Conservation (phyloP, 2,329 filamentous ascomycete species). For the Claviceps sorghi region DNA sequence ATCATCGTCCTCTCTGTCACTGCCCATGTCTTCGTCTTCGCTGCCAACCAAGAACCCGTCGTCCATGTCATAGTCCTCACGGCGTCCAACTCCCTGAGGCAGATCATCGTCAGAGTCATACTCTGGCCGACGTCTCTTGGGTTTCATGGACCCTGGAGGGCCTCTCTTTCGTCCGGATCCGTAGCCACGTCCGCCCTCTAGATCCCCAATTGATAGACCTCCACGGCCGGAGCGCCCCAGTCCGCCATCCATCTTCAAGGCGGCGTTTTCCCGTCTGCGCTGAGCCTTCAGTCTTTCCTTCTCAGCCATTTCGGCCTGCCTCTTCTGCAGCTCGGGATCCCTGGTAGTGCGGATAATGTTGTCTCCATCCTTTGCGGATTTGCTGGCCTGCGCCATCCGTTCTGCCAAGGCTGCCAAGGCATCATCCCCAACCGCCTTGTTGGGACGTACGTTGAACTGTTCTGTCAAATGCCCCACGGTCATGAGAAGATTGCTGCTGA, state of each 20-base stretch:
- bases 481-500: constrained; percentile 52
- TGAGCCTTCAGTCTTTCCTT: constrained; percentile 56
- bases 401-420: constrained; percentile 55
- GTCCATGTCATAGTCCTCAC: constrained; percentile 66
- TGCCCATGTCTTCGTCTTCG: constrained; percentile 54
- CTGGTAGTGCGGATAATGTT: constrained; percentile 57
- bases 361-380: constrained; percentile 39
- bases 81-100: constrained; percentile 42
- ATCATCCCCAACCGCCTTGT: constrained; percentile 53
- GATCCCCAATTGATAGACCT: constrained; percentile 51
- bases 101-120: constrained; percentile 68
- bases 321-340: constrained; percentile 63
- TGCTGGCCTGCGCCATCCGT: constrained; percentile 49
- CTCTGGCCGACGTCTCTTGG: constrained; percentile 43
- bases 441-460: constrained; percentile 53
- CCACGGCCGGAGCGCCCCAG: constrained; percentile 34
- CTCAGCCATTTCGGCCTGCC: constrained; percentile 57
- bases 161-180: constrained; percentile 39
- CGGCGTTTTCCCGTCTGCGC: constrained; percentile 52
- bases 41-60: constrained; percentile 67
- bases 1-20: constrained; percentile 45
- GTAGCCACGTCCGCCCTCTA: constrained; percentile 46
- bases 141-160: constrained; percentile 31
- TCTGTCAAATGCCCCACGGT: constrained; percentile 64
- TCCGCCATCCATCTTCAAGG: constrained; percentile 47